Evolutionary conservation across 1,284 basidiomycete genomes (phyloP), one percentile per base, ranked within the genome.

Genomic region (Ceratobasidium sp.): DNA sequence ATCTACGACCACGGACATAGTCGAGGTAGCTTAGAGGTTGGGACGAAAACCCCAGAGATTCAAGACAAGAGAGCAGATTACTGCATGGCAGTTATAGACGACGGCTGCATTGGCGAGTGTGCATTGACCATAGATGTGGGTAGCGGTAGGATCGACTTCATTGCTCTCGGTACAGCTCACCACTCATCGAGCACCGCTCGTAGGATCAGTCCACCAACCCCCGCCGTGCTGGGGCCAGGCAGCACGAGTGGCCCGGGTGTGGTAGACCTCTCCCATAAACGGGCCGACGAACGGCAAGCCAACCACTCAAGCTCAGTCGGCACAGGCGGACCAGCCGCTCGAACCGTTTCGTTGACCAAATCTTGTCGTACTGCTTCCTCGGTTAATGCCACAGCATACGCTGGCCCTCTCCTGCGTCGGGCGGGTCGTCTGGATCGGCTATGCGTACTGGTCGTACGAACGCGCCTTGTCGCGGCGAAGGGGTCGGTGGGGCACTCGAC

Each of bases 161-260:
- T 57, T 1, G 27, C 54, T 57, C 54, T 30, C 12, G 27, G 54
- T 30, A 27, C 27, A 27, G 4, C 54, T 10, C 41, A 44, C 41
- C 41, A 44, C 7, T 44, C n/a, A 44, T 44, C 41, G 8, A 44
- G 41, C 41, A 44, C 54, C 27, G 27, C 54, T 30, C 27, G 20
- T 35, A 60, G 7, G 30, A 16, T 41, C 35, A 18, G 33, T 68
- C 66, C 27, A 52, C 66, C 12, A 27, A 68, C 66, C 66, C 66
- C 66, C 66, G 66, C 66, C 66, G 66, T 66, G 64, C 64, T 66
- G 64, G 64, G 64, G 64, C 64, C 64, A 66, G 64, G 64, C 64
- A 66, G 64, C 66, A 68, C 66, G 66, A 48, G 52, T 68, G 66
- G 66, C 66, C 66, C 66, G 66, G 66, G 66, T 52, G 66, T 68